Evolutionary conservation across 495 filamentous ascomycete genomes (phyloP), one percentile per base, ranked within the genome.

Genomic region (Daldinia concentrica): DNA sequence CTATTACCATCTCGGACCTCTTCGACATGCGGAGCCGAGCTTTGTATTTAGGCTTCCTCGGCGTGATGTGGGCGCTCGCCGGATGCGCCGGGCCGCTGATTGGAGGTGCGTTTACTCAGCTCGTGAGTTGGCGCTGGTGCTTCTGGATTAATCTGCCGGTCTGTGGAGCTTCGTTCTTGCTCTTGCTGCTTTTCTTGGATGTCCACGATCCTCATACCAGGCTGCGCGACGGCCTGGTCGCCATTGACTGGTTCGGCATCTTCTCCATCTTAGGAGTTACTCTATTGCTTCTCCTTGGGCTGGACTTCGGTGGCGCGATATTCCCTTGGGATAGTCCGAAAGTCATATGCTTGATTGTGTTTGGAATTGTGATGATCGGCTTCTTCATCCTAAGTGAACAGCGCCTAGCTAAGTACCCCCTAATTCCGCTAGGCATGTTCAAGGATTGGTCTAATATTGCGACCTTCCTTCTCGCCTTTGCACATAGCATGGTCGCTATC

Each of bases 1-100:
- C 92, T 68, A 93, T 94, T 66, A 85, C 81, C 64, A 92, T 95
- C 57, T 88, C 87, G 3, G 92, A 95, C 81, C 67, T 85, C 9
- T 80, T 84, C 62, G 78, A 81, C 62, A 74, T 84, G 61, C 78
- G 83, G 58, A 66, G 51, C 32, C 79, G 65, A 56, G 65, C 72
- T n/a, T 36, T 77, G 34, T 77, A 77, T 17, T 41, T 79, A 12
- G 75, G 80, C 34, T 32, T 77, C 15, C 41, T 90, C 36, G 90
- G 88, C 15, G 80, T 87, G 0, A 86, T 87, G 6, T 93, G 90
- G 90, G 89, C 88, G 19, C 78, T 91, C 41, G 91, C 91, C 43
- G 86, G 86, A 50, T 86, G 87, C 26, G 73, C 91, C 19, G 91
- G 91, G 4, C 91, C 91, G 15, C 83, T 93, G 8, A 76, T 93